phyloP scores from a whole-genome alignment of 1,284 basidiomycete species.

The Leccinum insigne region DNA sequence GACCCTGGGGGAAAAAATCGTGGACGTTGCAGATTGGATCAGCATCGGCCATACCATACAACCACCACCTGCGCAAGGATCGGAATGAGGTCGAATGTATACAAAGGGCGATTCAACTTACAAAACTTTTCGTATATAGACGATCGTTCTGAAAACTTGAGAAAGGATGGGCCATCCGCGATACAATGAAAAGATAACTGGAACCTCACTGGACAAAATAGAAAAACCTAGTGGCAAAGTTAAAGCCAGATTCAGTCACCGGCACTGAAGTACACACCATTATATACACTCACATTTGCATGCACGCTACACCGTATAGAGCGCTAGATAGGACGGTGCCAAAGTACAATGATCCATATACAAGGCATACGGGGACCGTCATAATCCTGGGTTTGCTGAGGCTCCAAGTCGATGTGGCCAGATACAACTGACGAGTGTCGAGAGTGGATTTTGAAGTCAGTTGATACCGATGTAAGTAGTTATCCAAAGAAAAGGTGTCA shows the following conservation, averaged over 20 bases:
- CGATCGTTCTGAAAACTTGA: conserved; percentile 14
- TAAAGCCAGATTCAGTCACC: background rate
- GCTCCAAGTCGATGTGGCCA: background rate
- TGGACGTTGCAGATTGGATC: background rate
- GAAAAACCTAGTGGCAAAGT: background rate
- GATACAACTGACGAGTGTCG: background rate
- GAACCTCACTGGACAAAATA: conserved; percentile 5
- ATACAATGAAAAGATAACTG: background rate
- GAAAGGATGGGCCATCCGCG: background rate
- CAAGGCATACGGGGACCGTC: background rate
- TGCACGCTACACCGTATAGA: conserved; percentile 18
- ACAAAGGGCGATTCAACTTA: background rate
- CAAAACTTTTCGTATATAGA: conserved; percentile 9
- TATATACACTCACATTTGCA: conserved; percentile 17
- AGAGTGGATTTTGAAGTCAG: background rate
- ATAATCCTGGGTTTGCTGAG: background rate
- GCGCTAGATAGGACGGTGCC: conserved; percentile 2
- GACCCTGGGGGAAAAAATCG: conserved; percentile 1
- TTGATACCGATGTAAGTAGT: background rate
- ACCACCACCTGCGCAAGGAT: background rate
- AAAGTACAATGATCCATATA: conserved; percentile 6
- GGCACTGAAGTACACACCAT: background rate
- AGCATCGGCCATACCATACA: background rate
- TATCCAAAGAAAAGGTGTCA: background rate
- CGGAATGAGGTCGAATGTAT: background rate